Percentiles rank a stretch among this genome's conserved stretches.
These are phyloP conservation scores for Theobroma cacao DNA, from an alignment of 345 rosid species.

Conservation along the genomic window DNA sequence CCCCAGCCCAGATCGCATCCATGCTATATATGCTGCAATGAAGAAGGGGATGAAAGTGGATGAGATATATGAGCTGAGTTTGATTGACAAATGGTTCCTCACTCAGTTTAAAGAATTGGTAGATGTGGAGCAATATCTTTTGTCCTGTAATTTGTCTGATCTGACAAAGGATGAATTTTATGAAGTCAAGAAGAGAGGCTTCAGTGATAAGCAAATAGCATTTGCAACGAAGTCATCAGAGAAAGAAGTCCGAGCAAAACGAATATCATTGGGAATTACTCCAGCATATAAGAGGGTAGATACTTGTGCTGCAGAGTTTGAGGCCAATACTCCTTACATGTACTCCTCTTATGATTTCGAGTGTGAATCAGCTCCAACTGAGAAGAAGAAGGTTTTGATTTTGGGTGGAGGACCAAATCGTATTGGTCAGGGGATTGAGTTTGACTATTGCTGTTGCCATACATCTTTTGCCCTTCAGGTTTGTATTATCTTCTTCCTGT, in stretches of 20 bases:
- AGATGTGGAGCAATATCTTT: constrained; percentile 90
- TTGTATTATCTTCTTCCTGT: constrained; percentile 13
- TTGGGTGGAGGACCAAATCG: constrained; percentile 98
- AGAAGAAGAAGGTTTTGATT: constrained; percentile 80
- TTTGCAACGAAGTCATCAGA: constrained; percentile 86
- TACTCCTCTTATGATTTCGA: constrained; percentile 91
- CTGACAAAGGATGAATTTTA: constrained; percentile 77
- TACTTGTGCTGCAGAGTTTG: constrained; percentile 98
- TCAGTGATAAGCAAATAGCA: constrained; percentile 94
- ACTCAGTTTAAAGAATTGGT: constrained; percentile 81
- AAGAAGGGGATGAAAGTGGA: constrained; percentile 93
- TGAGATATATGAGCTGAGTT: constrained; percentile 73
- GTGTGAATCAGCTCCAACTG: constrained; percentile 90
- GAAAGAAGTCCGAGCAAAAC: constrained; percentile 68
- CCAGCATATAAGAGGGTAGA: constrained; percentile 94
- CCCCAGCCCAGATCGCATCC: constrained; percentile 83
- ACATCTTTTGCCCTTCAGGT: constrained; percentile 97
- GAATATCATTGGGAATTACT: constrained; percentile 65
- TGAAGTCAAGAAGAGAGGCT: constrained; percentile 59
- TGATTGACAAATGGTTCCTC: constrained; percentile 94
- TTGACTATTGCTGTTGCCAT: constrained; percentile 99
- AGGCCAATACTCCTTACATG: constrained; percentile 96
- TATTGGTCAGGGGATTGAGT: constrained; percentile 97
- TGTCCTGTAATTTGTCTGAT: constrained; percentile 48
- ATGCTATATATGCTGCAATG: constrained; percentile 92